Evolutionary conservation across 202 grass and related monocot species (phyloP).

Genomic region (Hordeum pubiflorum): DNA sequence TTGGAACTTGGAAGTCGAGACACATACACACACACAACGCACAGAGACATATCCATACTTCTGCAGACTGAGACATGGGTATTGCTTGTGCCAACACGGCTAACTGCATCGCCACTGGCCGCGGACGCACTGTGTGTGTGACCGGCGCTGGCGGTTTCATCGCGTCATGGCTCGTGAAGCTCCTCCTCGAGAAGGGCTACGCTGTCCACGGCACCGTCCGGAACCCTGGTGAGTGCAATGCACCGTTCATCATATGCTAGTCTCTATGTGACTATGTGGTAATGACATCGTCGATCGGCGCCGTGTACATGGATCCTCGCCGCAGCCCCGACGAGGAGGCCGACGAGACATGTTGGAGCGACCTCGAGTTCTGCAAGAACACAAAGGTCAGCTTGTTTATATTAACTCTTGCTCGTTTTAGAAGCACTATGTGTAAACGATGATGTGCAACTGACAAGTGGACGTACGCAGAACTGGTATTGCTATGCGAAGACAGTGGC

Average conservation of each 20-base stretch:
- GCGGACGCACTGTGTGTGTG: neutral
- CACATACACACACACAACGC: neutral
- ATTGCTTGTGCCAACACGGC: neutral
- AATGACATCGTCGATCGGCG: conserved; percentile 41
- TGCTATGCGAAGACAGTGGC: conserved; percentile 62
- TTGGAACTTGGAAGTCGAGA: neutral
- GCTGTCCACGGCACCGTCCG: conserved; percentile 30
- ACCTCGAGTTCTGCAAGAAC: conserved; percentile 45
- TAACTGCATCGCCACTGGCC: neutral
- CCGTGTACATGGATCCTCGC: conserved; percentile 43
- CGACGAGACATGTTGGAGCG: conserved; percentile 58
- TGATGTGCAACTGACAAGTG: too few species aligned
- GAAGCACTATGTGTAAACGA: neutral
- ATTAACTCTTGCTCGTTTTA: neutral
- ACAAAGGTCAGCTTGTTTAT: conserved; percentile 9
- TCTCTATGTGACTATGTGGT: neutral
- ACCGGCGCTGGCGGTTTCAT: conserved; percentile 39
- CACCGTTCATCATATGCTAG: too few species aligned
- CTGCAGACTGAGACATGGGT: neutral
- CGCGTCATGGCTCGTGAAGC: conserved; percentile 51
- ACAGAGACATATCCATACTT: neutral
- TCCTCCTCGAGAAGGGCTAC: conserved; percentile 41
- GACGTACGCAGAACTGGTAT: conserved; percentile 42
- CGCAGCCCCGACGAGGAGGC: conserved; percentile 11
- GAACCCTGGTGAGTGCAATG: neutral